phyloP scores from a whole-genome alignment of 2,329 filamentous ascomycete genomes.

The Dothideomycetes sp. region DNA sequence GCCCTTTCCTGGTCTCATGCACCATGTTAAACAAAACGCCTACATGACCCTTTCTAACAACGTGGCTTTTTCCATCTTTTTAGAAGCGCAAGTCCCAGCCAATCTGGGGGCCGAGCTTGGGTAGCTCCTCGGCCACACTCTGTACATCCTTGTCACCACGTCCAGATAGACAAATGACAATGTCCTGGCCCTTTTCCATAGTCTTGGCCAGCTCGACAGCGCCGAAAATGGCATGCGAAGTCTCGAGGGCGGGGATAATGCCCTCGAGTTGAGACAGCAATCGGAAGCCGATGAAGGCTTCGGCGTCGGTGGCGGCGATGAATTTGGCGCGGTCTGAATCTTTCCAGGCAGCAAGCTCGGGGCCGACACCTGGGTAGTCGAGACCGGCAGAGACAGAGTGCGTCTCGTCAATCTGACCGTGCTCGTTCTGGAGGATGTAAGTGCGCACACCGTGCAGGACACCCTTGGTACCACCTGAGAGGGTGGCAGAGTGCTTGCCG shows the following conservation, averaged over 20 bases:
- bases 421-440: slow-evolving; percentile 83
- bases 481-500: slow-evolving; percentile 71
- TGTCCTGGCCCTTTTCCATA: slow-evolving; percentile 76
- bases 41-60: not conserved
- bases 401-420: slow-evolving; percentile 89
- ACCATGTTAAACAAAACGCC: not conserved
- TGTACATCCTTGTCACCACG: slow-evolving; percentile 98
- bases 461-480: slow-evolving; percentile 77
- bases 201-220: slow-evolving; percentile 85
- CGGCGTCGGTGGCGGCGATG: slow-evolving; percentile 78
- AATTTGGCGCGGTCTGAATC: slow-evolving; percentile 78
- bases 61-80: slow-evolving; percentile 1
- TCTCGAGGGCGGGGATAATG: slow-evolving; percentile 93
- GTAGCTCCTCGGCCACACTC: slow-evolving; percentile 90
- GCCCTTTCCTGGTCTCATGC: not conserved
- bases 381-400: slow-evolving; percentile 94
- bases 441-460: slow-evolving; percentile 93
- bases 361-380: slow-evolving; percentile 94
- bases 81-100: slow-evolving; percentile 53
- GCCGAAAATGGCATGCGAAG: slow-evolving; percentile 83
- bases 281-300: slow-evolving; percentile 81
- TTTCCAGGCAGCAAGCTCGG: slow-evolving; percentile 88
- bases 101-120: slow-evolving; percentile 78
- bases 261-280: slow-evolving; percentile 81
- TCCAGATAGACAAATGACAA: slow-evolving; percentile 89